Evolutionary conservation across 345 rosid genomes (phyloP).

Genomic region (Lumnitzera racemosa): DNA sequence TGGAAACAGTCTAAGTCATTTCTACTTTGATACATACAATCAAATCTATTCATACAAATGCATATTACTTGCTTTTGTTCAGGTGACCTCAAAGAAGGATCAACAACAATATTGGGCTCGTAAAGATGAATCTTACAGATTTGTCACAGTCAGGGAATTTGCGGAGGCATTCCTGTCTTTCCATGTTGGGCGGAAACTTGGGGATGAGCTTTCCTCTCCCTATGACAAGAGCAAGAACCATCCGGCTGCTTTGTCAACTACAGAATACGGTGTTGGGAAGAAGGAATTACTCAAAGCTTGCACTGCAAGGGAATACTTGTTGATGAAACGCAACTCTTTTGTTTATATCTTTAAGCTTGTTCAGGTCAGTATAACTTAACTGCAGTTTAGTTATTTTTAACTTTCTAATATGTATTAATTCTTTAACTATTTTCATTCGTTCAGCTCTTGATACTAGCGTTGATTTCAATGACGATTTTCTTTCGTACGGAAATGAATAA

Average conservation of each 20-base stretch:
- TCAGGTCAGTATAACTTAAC: slow-evolving; percentile 21
- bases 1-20: neutral
- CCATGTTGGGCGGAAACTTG: slow-evolving; percentile 26
- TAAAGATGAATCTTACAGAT: slow-evolving; percentile 40
- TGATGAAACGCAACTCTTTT: slow-evolving; percentile 57
- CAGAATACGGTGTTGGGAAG: slow-evolving; percentile 39
- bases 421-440: neutral
- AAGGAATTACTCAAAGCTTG: slow-evolving; percentile 47
- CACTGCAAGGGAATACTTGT: slow-evolving; percentile 41
- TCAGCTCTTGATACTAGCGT: slow-evolving; percentile 18
- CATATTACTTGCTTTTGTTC: neutral
- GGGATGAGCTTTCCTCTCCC: slow-evolving; percentile 36
- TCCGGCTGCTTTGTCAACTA: slow-evolving; percentile 45
- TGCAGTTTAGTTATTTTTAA: neutral
- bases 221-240: slow-evolving; percentile 45
- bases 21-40: neutral
- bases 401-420: neutral
- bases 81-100: slow-evolving; percentile 76
- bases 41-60: neutral
- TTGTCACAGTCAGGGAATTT: slow-evolving; percentile 37
- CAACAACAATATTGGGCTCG: slow-evolving; percentile 59
- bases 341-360: slow-evolving; percentile 42
- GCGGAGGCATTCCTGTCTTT: slow-evolving; percentile 44
- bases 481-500: slow-evolving; percentile 27
- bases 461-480: slow-evolving; percentile 28